These are phyloP conservation scores for Phlebopus sp. DNA, from an alignment of 1,284 basidiomycete genomes.

Conservation along the genomic window DNA sequence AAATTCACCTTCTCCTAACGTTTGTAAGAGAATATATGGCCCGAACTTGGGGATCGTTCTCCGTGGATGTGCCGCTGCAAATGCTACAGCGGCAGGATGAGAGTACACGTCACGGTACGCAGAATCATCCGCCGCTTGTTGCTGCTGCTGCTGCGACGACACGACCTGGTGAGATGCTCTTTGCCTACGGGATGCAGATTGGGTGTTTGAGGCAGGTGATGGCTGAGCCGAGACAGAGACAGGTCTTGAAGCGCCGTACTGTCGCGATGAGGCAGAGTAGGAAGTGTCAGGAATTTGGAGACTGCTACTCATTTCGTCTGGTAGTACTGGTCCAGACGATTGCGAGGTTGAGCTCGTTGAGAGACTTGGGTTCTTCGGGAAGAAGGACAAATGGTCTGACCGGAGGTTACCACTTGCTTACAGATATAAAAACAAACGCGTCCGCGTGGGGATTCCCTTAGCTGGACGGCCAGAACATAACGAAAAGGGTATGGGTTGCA, in stretches of 20 bases:
- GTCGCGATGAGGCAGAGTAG: conserved; percentile 46
- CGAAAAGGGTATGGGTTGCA: conserved; percentile 15
- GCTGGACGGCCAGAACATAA: conserved; percentile 16
- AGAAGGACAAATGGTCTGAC: conserved; percentile 10
- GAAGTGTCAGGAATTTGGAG: conserved; percentile 48
- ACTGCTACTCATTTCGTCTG: conserved; percentile 25
- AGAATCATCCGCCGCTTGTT: conserved; percentile 37
- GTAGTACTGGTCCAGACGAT: conserved; percentile 6
- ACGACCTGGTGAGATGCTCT: conserved; percentile 53
- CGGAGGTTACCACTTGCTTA: conserved; percentile 6
- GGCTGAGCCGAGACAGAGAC: conserved; percentile 47
- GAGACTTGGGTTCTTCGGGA: conserved; percentile 3
- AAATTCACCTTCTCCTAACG: conserved; percentile 97
- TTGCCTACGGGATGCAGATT: conserved; percentile 42
- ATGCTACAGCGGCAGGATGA: conserved; percentile 86
- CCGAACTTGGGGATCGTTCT: conserved; percentile 91
- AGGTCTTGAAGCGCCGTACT: conserved; percentile 33
- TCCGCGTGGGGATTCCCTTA: conserved; percentile 11
- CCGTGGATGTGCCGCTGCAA: conserved; percentile 78
- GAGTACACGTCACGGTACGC: conserved; percentile 71
- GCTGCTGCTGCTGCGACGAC: conserved; percentile 41
- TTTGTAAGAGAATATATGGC: conserved; percentile 92
- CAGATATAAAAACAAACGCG: conserved; percentile 21
- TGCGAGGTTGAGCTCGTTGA: conserved; percentile 1
- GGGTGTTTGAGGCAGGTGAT: conserved; percentile 35